phyloP scores from a whole-genome alignment of 2,329 filamentous ascomycete species.

The Penicillium sp. region DNA sequence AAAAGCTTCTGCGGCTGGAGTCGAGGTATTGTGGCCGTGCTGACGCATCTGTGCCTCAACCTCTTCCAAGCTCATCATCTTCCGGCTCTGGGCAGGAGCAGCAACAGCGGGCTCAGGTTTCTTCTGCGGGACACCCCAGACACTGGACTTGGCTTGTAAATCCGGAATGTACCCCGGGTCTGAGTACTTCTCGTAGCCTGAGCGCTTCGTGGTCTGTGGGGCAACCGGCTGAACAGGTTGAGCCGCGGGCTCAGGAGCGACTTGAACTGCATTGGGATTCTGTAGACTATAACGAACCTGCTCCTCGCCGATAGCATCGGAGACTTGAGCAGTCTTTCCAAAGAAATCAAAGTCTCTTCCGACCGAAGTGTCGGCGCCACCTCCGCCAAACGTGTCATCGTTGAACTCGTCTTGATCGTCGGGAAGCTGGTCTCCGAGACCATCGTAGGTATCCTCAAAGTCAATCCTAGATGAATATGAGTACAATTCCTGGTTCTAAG shows the following conservation, averaged over 20 bases:
- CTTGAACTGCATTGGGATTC: constrained; percentile 53
- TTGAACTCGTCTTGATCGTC: constrained; percentile 94
- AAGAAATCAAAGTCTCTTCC: constrained; percentile 98
- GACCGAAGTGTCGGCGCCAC: constrained; percentile 52
- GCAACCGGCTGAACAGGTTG: constrained; percentile 47
- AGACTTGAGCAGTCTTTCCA: constrained; percentile 82
- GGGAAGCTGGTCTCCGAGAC: constrained; percentile 83
- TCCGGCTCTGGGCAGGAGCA: constrained; percentile 50
- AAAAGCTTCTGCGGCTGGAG: constrained; percentile 29
- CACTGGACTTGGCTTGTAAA: constrained; percentile 85
- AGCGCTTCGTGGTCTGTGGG: constrained; percentile 62
- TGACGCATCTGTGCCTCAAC: constrained; percentile 89
- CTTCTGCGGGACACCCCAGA: constrained; percentile 72
- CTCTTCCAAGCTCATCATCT: constrained; percentile 94
- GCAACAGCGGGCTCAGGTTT: constrained; percentile 30
- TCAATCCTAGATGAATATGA: constrained; percentile 58
- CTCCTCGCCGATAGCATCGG: constrained; percentile 85
- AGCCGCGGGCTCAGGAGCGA: constrained; percentile 30
- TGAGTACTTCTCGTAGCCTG: constrained; percentile 89
- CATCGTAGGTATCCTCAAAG: constrained; percentile 97
- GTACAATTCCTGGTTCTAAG: background rate
- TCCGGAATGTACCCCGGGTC: constrained; percentile 82
- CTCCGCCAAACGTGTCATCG: constrained; percentile 79
- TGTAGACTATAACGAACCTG: constrained; percentile 79
- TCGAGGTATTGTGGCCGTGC: constrained; percentile 49